Percentiles rank a stretch among this genome's conserved stretches.
These are phyloP conservation scores for Boechera divaricarpa DNA, from an alignment of 345 rosid genomes.

Conservation along the genomic window DNA sequence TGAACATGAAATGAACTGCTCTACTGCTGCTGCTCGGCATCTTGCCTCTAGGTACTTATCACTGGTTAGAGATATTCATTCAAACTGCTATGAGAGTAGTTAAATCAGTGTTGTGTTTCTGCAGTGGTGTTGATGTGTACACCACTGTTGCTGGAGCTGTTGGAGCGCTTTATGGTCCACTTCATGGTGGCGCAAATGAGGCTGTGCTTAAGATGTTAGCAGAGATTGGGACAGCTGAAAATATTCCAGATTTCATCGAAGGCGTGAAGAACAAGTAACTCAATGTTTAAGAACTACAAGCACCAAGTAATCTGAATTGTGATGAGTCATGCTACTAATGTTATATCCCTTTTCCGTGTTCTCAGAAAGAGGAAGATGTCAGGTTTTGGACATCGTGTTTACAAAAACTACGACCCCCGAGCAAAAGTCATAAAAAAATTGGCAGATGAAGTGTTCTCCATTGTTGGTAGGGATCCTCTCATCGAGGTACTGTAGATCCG, in stretches of 20 bases:
- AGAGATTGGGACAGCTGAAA: slow-evolving; percentile 84
- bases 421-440: slow-evolving; percentile 91
- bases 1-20: slow-evolving; percentile 97
- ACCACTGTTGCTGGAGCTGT: slow-evolving; percentile 92
- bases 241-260: slow-evolving; percentile 84
- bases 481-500: slow-evolving; percentile 69
- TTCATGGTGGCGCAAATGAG: slow-evolving; percentile 98
- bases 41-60: slow-evolving; percentile 80
- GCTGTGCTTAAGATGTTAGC: slow-evolving; percentile 94
- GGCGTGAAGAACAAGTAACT: slow-evolving; percentile 85
- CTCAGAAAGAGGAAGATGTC: slow-evolving; percentile 95
- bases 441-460: slow-evolving; percentile 96
- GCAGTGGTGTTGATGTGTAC: slow-evolving; percentile 88
- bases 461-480: slow-evolving; percentile 97
- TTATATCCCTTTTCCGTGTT: slow-evolving; percentile 1
- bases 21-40: slow-evolving; percentile 92
- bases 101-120: slow-evolving; percentile 26
- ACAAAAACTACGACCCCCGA: slow-evolving; percentile 98
- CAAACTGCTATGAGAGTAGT: background rate
- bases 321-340: background rate
- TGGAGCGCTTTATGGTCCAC: slow-evolving; percentile 94
- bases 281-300: background rate
- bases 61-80: slow-evolving; percentile 18
- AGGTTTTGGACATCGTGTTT: slow-evolving; percentile 98
- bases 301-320: background rate